Base-by-base conservation (phyloP, 768 basidiomycete genomes). In the Scleroderma citrinum region DNA sequence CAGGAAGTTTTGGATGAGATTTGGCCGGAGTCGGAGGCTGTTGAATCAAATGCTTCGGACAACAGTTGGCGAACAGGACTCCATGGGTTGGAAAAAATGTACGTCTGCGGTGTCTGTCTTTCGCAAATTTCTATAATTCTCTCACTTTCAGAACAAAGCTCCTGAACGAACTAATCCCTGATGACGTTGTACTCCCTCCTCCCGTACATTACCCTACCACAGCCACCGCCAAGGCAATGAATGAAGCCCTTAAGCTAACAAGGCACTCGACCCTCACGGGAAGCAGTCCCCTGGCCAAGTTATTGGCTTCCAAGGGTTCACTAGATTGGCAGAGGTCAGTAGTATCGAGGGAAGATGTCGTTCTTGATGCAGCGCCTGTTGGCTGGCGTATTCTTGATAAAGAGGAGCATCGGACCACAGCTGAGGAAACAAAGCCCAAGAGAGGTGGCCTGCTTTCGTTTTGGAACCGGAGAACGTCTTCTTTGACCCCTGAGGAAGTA, bases 341-440 rank as follows among this genome's bases (percentile, higher is more conserved):
- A 0, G 86, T 80, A 62, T 68, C 77, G 3, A 70, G 69, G 41
- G 72, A 75, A 26, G 78, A 77, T 11, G 50, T 70, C 31, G 53
- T 68, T 23, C 69, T 70, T 21, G 83, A 87, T 19, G 63, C 74
- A 34, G 54, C 81, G 7, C 86, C 82, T n/a, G 65, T 74, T 14
- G 88, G 87, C 5, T 87, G 87, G 88, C 73, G 82, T 51, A 76
- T 87, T 29, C 65, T 87, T 12, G 80, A 85, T 47, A 80, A 80
- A 52, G 73, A 76, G 62, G 74, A 36, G 46, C 65, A 49, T 44
- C 53, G 50, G 8, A 30, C 47, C n/a, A 49, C 62, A 8, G 12
- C 53, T 2, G 76, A 77, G 19, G 62, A 68, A 5, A 73, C 73
- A 48, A 85, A 76, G 65, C 49, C 53, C 13, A 68, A 61, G 50